These are phyloP conservation scores for Alloteropsis semialata DNA, from an alignment of 176 grass and related monocot genomes.

Conservation along the genomic window DNA sequence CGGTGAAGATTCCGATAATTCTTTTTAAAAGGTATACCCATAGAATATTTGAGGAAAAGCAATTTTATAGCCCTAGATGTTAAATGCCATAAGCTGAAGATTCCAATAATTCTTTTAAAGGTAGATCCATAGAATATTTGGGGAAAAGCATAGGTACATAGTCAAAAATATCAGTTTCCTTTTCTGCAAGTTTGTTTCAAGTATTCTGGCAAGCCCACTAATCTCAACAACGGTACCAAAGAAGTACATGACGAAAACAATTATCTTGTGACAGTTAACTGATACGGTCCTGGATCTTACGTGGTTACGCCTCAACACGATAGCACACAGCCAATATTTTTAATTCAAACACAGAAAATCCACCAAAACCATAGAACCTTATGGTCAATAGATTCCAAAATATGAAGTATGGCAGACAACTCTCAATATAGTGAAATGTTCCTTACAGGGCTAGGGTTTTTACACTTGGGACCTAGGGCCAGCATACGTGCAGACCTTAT, in stretches of 20 bases:
- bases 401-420: background rate
- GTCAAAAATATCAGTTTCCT: background rate
- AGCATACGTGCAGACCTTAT: background rate
- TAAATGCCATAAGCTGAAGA: background rate
- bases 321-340: background rate
- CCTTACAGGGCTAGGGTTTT: background rate
- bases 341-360: background rate
- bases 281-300: background rate
- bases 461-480: background rate
- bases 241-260: background rate
- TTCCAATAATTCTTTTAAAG: background rate
- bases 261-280: background rate
- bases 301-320: background rate
- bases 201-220: background rate
- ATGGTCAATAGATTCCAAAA: background rate
- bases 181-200: background rate
- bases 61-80: background rate
- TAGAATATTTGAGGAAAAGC: conserved; percentile 15
- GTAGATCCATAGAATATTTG: conserved; percentile 7
- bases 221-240: background rate
- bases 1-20: conserved; percentile 19
- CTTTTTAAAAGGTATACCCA: background rate
- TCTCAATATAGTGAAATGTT: background rate
- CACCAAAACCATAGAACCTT: background rate
- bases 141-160: background rate